Conservation (phyloP, 345 rosid species). For the Odontarrhena argentea region DNA sequence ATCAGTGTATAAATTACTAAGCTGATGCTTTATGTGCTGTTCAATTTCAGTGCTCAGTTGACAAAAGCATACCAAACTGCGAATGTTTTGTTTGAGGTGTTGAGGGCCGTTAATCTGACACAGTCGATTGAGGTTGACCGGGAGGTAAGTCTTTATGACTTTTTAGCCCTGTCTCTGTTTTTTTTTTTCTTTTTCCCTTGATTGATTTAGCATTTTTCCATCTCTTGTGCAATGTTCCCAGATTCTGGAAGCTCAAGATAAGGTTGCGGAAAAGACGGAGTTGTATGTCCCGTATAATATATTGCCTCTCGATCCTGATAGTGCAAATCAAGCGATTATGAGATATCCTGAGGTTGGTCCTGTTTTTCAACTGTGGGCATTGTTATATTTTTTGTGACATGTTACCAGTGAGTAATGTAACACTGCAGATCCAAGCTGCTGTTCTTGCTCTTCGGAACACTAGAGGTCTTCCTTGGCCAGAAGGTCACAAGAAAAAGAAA, state of each 20-base stretch:
- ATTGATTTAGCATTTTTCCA: slow-evolving; percentile 1
- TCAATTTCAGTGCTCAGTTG: slow-evolving; percentile 80
- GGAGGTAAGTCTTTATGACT: slow-evolving; percentile 59
- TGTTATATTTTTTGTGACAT: slow-evolving; percentile 15
- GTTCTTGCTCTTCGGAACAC: slow-evolving; percentile 91
- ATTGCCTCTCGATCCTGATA: slow-evolving; percentile 98
- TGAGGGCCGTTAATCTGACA: slow-evolving; percentile 90
- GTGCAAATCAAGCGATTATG: slow-evolving; percentile 98
- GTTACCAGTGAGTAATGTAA: slow-evolving; percentile 16
- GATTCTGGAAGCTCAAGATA: slow-evolving; percentile 93
- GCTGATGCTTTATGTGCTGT: slow-evolving; percentile 20
- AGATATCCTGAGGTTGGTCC: slow-evolving; percentile 83
- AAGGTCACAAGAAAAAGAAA: slow-evolving; percentile 73
- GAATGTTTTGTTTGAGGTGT: slow-evolving; percentile 99
- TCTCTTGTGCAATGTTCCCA: slow-evolving; percentile 40
- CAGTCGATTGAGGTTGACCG: slow-evolving; percentile 95
- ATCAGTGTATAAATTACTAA: background rate
- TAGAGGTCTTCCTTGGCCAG: slow-evolving; percentile 99
- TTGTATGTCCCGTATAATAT: slow-evolving; percentile 90
- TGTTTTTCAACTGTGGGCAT: background rate
- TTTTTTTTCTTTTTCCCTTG: slow-evolving; percentile 6
- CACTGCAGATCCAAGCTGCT: slow-evolving; percentile 87
- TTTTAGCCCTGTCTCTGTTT: slow-evolving; percentile 11
- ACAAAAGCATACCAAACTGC: slow-evolving; percentile 99
- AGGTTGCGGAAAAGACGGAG: slow-evolving; percentile 95